Conservation (phyloP, 257 asterid genomes). For the Penstemon eatonii region DNA sequence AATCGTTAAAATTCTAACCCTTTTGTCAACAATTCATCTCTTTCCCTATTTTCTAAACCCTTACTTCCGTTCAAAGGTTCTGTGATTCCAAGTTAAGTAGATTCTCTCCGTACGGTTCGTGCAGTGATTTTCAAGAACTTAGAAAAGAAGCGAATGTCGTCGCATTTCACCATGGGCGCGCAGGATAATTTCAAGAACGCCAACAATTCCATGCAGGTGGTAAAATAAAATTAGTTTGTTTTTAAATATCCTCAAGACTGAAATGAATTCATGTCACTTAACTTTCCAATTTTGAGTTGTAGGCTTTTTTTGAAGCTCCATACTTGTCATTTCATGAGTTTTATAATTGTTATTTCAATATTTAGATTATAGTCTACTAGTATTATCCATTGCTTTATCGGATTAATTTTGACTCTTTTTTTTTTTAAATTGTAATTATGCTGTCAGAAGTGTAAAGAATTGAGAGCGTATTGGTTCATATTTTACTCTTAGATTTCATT, state of each 20-base stretch:
- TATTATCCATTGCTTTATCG: background rate
- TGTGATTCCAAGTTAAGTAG: conserved; percentile 25
- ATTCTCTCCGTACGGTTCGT: conserved; percentile 29
- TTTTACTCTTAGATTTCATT: background rate
- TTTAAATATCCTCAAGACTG: conserved; percentile 10
- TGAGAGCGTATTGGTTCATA: background rate
- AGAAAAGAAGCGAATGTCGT: conserved; percentile 26
- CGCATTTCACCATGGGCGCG: conserved; percentile 45
- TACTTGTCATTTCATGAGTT: background rate
- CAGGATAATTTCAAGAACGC: conserved; percentile 52
- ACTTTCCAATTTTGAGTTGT: background rate
- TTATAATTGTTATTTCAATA: conserved; percentile 14
- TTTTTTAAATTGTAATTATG: conserved; percentile 7
- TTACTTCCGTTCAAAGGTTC: conserved; percentile 37
- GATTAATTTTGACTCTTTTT: background rate
- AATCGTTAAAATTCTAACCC: conserved; percentile 17
- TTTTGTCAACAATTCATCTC: conserved; percentile 15
- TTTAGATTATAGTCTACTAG: background rate
- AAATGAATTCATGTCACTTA: background rate
- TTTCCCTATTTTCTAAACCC: conserved; percentile 53
- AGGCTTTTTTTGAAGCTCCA: background rate
- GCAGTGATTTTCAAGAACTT: conserved; percentile 35
- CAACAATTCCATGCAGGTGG: conserved; percentile 54
- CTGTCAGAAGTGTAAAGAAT: background rate
- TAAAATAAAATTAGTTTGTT: background rate